phyloP scores from a whole-genome alignment of 495 filamentous ascomycete genomes.

The Cairneyella variabilis region DNA sequence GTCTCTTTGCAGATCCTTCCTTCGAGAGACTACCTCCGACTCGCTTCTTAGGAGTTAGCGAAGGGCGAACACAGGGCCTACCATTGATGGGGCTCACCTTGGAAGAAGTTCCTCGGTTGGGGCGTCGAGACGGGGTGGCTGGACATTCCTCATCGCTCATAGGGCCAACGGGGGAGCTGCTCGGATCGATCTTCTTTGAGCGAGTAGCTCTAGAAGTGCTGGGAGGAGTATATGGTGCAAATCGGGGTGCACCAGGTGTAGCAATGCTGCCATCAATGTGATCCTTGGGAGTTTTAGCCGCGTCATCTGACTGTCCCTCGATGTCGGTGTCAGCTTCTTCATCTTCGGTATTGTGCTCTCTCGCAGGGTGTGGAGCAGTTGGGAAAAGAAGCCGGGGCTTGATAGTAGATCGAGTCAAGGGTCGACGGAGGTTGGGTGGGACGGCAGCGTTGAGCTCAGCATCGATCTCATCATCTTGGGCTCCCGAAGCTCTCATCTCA shows the following conservation, averaged over 20 bases:
- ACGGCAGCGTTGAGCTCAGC: conserved; percentile 39
- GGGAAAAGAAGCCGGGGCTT: conserved; percentile 87
- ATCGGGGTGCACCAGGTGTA: conserved; percentile 48
- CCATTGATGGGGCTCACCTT: too few species aligned
- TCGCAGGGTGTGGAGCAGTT: conserved; percentile 36
- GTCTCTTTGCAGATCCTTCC: too few species aligned
- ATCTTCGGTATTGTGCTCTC: conserved; percentile 29
- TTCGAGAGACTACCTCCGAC: too few species aligned
- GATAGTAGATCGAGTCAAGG: conserved; percentile 67
- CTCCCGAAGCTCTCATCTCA: conserved; percentile 41
- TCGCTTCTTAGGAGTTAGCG: too few species aligned
- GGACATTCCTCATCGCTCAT: conserved; percentile 24
- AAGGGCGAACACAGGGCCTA: too few species aligned
- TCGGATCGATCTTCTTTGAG: conserved; percentile 28
- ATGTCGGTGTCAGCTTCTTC: conserved; percentile 50
- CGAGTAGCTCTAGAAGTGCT: conserved; percentile 50
- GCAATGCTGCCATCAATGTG: conserved; percentile 27
- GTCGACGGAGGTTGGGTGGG: conserved; percentile 36
- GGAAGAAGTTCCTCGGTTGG: too few species aligned
- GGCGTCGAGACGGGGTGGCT: conserved; percentile 29
- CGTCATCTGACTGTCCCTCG: conserved; percentile 39
- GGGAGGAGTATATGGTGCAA: conserved; percentile 53
- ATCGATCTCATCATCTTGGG: conserved; percentile 39
- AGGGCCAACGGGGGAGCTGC: conserved; percentile 30
- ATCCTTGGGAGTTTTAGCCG: conserved; percentile 33